Conservation (phyloP, 2,329 filamentous ascomycete genomes). For the Aspergillus ibericus region DNA sequence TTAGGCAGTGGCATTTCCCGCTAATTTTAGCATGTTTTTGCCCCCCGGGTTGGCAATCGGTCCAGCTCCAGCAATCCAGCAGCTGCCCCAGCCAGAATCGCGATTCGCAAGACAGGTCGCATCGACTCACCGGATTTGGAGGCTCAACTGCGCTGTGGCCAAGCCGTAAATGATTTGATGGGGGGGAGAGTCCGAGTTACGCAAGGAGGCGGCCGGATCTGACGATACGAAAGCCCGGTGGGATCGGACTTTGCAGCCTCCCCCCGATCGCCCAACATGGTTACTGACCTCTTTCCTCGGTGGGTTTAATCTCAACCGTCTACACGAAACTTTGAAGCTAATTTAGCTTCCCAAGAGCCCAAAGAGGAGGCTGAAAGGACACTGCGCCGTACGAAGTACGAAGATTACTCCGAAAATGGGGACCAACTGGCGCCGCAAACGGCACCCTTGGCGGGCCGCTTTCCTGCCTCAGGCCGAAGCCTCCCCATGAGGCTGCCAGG, state of each 20-base stretch:
- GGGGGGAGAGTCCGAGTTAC: neutral
- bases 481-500: neutral
- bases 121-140: neutral
- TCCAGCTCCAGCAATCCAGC: neutral
- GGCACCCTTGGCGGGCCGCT: too few relatives aligned
- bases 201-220: neutral
- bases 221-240: too few relatives aligned
- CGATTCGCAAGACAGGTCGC: neutral
- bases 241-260: neutral
- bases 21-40: neutral
- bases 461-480: neutral
- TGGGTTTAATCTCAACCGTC: neutral
- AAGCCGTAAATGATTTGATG: neutral
- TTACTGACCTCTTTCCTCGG: neutral
- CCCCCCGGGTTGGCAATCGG: neutral
- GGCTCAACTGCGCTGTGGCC: neutral
- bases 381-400: neutral
- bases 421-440: neutral
- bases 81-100: neutral
- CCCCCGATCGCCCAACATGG: neutral
- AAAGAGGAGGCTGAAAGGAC: neutral
- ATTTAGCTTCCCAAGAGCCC: neutral
- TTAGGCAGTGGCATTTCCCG: neutral
- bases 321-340: constrained; percentile 1
- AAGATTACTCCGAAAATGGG: neutral